Evolutionary conservation across 2,329 filamentous ascomycete genomes (phyloP).

Genomic region (Epichloe typhina): DNA sequence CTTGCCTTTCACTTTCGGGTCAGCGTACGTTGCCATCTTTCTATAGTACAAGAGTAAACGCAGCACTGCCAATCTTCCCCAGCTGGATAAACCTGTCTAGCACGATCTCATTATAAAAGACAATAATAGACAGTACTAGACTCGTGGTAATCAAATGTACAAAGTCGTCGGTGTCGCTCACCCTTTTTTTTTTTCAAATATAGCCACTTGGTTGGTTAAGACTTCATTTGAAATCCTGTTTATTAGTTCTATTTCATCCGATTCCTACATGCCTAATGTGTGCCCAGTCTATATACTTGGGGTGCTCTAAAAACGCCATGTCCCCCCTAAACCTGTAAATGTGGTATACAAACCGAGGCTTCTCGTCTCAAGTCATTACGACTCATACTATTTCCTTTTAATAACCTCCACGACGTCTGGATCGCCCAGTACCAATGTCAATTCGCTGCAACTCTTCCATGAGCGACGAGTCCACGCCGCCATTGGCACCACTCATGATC

Average conservation of each 20-base stretch:
- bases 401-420: constrained; percentile 35
- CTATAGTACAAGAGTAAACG: no score
- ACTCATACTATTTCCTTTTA: constrained; percentile 11
- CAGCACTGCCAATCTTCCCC: no score
- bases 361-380: constrained; percentile 1
- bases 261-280: background rate
- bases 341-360: constrained; percentile 5
- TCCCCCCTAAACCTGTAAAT: constrained; percentile 3
- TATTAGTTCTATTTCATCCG: background rate
- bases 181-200: no score
- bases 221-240: no score
- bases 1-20: no score
- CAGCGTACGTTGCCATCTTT: no score
- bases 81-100: no score
- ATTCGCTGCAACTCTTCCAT: constrained; percentile 59
- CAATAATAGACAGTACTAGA: no score
- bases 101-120: no score
- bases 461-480: constrained; percentile 40
- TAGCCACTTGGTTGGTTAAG: no score
- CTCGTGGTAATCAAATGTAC: no score
- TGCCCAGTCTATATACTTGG: constrained; percentile 2
- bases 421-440: constrained; percentile 49
- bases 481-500: constrained; percentile 31
- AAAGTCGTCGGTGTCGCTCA: no score
- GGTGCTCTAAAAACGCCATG: constrained; percentile 6